These are phyloP conservation scores for Danielozyma ontarioensis DNA, from an alignment of 805 yeast species.

Conservation along the genomic window DNA sequence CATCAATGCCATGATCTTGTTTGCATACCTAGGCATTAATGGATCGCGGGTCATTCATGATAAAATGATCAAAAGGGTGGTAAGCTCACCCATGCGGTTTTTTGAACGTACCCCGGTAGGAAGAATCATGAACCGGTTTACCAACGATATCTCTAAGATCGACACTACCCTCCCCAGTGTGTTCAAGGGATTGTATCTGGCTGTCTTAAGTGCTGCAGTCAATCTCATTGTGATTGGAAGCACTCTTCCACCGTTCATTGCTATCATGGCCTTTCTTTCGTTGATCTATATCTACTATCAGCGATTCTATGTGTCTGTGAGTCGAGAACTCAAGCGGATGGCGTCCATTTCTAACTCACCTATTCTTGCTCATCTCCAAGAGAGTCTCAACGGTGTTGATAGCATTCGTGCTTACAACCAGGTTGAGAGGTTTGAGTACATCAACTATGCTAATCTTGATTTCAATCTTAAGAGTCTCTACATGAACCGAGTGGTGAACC, in stretches of 20 bases:
- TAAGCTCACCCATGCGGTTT: constrained; percentile 59
- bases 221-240: constrained; percentile 49
- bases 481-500: constrained; percentile 46
- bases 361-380: constrained; percentile 77
- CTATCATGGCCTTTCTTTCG: constrained; percentile 43
- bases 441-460: constrained; percentile 49
- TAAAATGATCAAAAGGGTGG: constrained; percentile 48
- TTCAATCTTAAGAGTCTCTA: constrained; percentile 43
- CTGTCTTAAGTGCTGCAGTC: constrained; percentile 40
- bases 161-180: constrained; percentile 55
- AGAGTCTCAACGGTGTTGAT: constrained; percentile 69
- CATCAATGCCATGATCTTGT: constrained; percentile 42
- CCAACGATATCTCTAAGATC: constrained; percentile 55
- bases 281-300: constrained; percentile 67
- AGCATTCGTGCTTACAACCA: constrained; percentile 80
- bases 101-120: constrained; percentile 71
- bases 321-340: constrained; percentile 76
- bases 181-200: constrained; percentile 43
- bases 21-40: constrained; percentile 49
- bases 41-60: constrained; percentile 55
- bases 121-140: constrained; percentile 58
- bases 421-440: constrained; percentile 51
- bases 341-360: constrained; percentile 69
- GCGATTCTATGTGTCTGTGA: constrained; percentile 57
- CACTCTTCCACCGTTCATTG: constrained; percentile 50